Base-by-base conservation (phyloP, 2,329 filamentous ascomycete species). In the Pseudomassariella vexata region DNA sequence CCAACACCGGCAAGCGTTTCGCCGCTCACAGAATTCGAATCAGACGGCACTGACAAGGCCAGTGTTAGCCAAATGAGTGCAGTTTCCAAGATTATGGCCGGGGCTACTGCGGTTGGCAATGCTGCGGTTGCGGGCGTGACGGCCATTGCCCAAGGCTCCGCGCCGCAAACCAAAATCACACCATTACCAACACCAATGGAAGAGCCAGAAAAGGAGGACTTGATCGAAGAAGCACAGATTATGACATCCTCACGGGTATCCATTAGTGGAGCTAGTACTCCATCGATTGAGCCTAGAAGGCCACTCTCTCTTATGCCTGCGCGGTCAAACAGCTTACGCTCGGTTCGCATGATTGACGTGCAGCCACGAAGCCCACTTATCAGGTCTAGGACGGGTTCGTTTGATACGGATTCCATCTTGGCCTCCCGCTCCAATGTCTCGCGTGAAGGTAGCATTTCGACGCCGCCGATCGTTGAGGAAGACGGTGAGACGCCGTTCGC, bases 141-240 rank as follows among this genome's bases (percentile, higher is more conserved):
- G 14, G 34, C 32, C 9, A 23, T 41, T 15, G 35, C 30, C 28
- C 31, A 36, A 9, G 34, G 35, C 17, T 29, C 34, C 32, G 28
- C 30, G 9, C 27, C 29, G 3, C 39, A 35, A n/a, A 37, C 38
- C 17, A n/a, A 23, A 3, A 9, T 19, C 3, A 34, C 36, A 19
- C 36, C 36, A 23, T 30, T 32, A 20, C 41, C 42, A 30, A 34
- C 36, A 19, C 36, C 36, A 23, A 32, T 32, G 21, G 42, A 44
- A 30, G 49, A 72, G 42, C 47, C 68, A 38, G 56, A 75, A 48
- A 44, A 68, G 52, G 43, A 73, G 44, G 54, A 78, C 42, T 59
- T 76, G 62, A 51, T 74, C 50, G 71, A 84, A 65, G 66, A 74
- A 44, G 69, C 72, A 3, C 62, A 76, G 44, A 73, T 78, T 19